Evolutionary conservation across 106 monocot species (phyloP), one percentile per base, ranked within the genome.

Genomic region (Acorus calamus): DNA sequence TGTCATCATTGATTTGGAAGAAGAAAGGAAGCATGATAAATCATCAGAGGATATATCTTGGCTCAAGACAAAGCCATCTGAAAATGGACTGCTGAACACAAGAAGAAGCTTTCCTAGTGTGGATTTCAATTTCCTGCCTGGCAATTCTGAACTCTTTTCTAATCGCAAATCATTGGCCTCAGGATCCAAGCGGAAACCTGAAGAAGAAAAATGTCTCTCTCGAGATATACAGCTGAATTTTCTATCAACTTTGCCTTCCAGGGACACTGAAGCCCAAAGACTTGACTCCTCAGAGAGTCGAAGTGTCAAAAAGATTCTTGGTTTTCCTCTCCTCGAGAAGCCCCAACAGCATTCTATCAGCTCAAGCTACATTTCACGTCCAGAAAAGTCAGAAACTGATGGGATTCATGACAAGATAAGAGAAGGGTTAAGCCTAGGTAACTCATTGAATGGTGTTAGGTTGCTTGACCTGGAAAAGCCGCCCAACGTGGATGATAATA

Each of bases 11-110:
- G 49, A 50, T 14, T 8, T 57, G 14, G 49, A 66, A 13, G 46
- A 28, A 28, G 28, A 28, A 0, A 28, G 59, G 11, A 76, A 55
- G 11, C 12, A 7, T 73, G 59, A 59, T 3, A 53, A 74, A 7
- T 14, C 46, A 6, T 65, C 53, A 3, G 47, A 11, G 10, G 68
- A 11, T 12, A 44, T 72, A 4, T 59, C 69, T 47, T 79, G 72
- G 76, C 62, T 79, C 11, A 57, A 28, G 59, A 69, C 14, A 49
- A 81, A 60, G 63, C 44, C 72, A 50, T 7, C 58, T 45, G 11
- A 0, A 43, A 47, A 52, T 46, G 59, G 45, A 4, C 8, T 46
- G 8, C 11, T 46, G 28, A 45, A 14, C 13, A 2, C 52, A 10
- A 44, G 56, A 49, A 56, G 7, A 41, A n/a, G 7, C 49, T 51